Evolutionary conservation across 2,329 filamentous ascomycete genomes (phyloP).

Genomic region (Teratosphaeria destructans): DNA sequence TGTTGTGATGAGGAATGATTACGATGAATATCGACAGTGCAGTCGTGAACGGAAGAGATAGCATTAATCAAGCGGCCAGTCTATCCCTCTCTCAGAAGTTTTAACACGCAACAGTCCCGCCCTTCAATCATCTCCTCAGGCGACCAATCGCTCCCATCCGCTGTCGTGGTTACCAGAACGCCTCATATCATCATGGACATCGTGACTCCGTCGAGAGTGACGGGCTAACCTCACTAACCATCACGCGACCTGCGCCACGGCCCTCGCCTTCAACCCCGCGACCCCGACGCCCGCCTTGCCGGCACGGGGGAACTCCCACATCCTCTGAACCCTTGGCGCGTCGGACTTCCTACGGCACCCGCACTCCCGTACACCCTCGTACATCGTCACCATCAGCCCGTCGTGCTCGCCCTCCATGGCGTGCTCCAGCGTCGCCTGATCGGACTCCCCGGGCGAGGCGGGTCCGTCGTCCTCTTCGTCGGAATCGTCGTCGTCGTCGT

Average conservation of each 20-base stretch:
- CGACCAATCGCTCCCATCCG: neutral
- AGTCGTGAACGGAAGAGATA: neutral
- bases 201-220: neutral
- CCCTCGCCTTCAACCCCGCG: constrained; percentile 7
- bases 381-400: constrained; percentile 15
- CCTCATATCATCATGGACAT: neutral
- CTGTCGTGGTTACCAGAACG: neutral
- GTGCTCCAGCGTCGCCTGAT: constrained; percentile 14
- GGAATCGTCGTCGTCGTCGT: constrained; percentile 13
- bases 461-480: constrained; percentile 19
- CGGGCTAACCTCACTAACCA: neutral
- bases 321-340: constrained; percentile 17
- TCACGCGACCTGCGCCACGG: constrained; percentile 15
- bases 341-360: constrained; percentile 20
- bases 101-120: neutral
- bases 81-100: neutral
- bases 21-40: neutral
- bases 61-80: neutral
- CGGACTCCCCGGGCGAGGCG: constrained; percentile 18
- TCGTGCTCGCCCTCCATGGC: constrained; percentile 18
- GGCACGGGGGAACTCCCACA: constrained; percentile 22
- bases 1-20: neutral
- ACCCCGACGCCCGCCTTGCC: constrained; percentile 12
- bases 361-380: constrained; percentile 20
- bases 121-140: neutral